Base-by-base conservation (phyloP, 2,329 filamentous ascomycete genomes). In the Aulographum hederae region DNA sequence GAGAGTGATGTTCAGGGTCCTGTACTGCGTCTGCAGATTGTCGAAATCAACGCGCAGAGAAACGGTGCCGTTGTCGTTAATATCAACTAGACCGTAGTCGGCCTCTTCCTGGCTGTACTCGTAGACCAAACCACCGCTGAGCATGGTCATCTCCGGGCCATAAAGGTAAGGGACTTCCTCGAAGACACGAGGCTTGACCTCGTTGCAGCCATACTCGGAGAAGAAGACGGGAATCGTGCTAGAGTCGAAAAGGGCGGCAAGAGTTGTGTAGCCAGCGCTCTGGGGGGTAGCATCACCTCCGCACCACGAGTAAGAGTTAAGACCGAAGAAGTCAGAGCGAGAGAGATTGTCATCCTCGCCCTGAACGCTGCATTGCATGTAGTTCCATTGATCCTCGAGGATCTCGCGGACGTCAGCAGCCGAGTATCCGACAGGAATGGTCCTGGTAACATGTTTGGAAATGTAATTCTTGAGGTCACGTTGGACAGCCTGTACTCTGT, bases 131-230 rank as follows among this genome's bases (percentile, higher is more conserved):
- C 78, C 79, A 39, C 80, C 80, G 33, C 72, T 75, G 46, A 86
- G 72, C 34, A 70, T 60, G 13, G 60, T 73, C 76, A 86, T 84
- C 39, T 80, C 44, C 25, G 61, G 45, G 34, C 77, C 66, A 52
- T 86, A 86, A 41, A 89, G 71, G 38, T 73, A 61, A 34, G 60
- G 62, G 10, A 82, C 74, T 54, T 89, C 80, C 41, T 77, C 75
- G 57, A 84, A 89, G 43, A 72, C 54, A 42, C 80, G 76, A 11
- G 77, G 73, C n/a, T 28, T 16, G 11, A 72, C 69, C 23, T 63
- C 60, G 58, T 84, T 86, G 68, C 80, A 86, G 37, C 80, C 80
- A 43, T 73, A 75, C 48, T 89, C 80, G 39, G 75, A 80, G 61
- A 80, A 85, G 64, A 86, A 86, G 43, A 85, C 15, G 6, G 8